phyloP scores from a whole-genome alignment of 106 monocot genomes.

The Dendrobium nobile region DNA sequence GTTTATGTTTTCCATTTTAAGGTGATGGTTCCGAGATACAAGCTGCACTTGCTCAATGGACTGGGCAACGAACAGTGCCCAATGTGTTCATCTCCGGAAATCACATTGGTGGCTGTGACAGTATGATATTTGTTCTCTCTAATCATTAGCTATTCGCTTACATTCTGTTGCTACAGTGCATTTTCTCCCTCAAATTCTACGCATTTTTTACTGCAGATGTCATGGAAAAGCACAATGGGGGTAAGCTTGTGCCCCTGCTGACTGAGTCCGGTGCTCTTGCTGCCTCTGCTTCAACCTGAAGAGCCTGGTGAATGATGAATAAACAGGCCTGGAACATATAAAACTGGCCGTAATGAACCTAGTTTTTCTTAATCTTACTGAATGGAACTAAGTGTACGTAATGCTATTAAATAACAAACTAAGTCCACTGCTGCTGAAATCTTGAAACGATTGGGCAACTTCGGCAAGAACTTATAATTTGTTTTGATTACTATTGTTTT shows the following conservation, averaged over 20 bases:
- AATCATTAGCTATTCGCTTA: neutral
- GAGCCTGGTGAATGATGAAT: neutral
- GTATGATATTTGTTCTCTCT: slow-evolving; percentile 21
- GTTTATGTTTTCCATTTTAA: slow-evolving; percentile 18
- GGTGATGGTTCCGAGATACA: slow-evolving; percentile 79
- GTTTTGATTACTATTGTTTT: too few relatives aligned
- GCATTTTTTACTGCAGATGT: slow-evolving; percentile 22
- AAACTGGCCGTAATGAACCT: neutral
- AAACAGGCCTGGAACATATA: neutral
- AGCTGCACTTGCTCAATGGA: slow-evolving; percentile 54
- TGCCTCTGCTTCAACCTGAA: slow-evolving; percentile 10
- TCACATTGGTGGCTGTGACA: slow-evolving; percentile 86
- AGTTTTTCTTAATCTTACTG: neutral
- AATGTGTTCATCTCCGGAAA: slow-evolving; percentile 82
- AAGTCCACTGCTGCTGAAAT: neutral
- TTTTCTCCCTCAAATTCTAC: neutral
- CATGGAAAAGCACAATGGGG: slow-evolving; percentile 32
- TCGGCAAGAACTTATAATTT: too few relatives aligned
- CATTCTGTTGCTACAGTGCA: neutral
- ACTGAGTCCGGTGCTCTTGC: slow-evolving; percentile 66
- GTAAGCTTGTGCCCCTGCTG: slow-evolving; percentile 73
- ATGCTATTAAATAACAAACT: neutral
- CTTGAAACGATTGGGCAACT: neutral
- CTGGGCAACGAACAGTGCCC: slow-evolving; percentile 87
- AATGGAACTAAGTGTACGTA: neutral